A percentile compares a stretch with the other conserved stretches of the same genome.
Evolutionary conservation across 371 early-diverging fungal species (phyloP).

Genomic region (Gilbertella persicaria): DNA sequence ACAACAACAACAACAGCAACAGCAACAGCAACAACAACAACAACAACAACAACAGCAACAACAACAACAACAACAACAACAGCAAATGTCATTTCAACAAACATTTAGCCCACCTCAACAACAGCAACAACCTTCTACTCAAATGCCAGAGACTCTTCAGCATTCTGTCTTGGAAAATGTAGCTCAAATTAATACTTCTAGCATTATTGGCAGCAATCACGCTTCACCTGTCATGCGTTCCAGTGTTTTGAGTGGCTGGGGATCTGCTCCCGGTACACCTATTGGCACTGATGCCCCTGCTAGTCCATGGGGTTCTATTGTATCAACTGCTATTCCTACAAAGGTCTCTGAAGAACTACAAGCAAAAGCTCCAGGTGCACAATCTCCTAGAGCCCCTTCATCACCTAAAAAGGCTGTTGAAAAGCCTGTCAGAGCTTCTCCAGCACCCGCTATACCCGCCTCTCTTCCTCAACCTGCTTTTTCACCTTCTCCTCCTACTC

Average conservation of each 20-base stretch:
- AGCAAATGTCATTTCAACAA: constrained; percentile 1
- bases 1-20: constrained; percentile 29
- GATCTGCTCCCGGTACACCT: constrained; percentile 48
- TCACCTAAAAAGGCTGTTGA: constrained; percentile 26
- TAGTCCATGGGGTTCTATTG: constrained; percentile 39
- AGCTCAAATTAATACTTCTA: background rate
- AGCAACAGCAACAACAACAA: constrained; percentile 25
- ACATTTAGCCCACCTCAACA: constrained; percentile 33
- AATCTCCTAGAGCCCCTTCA: constrained; percentile 31
- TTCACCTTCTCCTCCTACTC: background rate
- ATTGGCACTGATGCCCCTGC: constrained; percentile 31
- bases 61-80: constrained; percentile 23
- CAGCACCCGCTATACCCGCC: background rate
- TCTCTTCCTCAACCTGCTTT: background rate
- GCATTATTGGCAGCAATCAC: constrained; percentile 19
- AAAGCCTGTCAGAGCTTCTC: constrained; percentile 9
- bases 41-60: constrained; percentile 29
- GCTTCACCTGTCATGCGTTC: constrained; percentile 31
- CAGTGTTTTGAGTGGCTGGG: constrained; percentile 33
- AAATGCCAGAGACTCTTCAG: constrained; percentile 19
- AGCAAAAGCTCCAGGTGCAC: constrained; percentile 34
- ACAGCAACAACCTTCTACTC: constrained; percentile 25
- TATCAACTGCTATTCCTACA: constrained; percentile 29
- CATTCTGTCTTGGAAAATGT: constrained; percentile 13
- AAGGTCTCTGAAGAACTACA: constrained; percentile 35